These are phyloP conservation scores for Lodderomyces metapsilosis DNA, from an alignment of 1,139 yeast species.

Conservation along the genomic window DNA sequence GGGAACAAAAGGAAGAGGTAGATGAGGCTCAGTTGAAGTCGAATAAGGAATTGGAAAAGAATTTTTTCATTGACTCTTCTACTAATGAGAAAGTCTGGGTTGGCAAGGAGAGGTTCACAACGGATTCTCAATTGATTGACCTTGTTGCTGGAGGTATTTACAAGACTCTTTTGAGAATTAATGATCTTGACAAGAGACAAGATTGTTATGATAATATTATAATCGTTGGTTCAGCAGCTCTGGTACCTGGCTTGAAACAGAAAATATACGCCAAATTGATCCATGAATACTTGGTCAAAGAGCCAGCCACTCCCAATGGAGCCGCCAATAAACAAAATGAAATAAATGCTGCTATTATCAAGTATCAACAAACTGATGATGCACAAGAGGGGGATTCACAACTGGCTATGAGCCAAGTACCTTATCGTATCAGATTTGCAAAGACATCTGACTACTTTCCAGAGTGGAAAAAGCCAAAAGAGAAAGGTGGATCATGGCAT, in stretches of 20 bases:
- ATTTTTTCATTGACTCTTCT: constrained; percentile 59
- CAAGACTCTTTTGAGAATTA: constrained; percentile 51
- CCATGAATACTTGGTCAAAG: constrained; percentile 53
- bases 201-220: constrained; percentile 86
- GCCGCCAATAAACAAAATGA: not conserved
- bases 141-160: constrained; percentile 56
- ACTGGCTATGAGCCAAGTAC: constrained; percentile 58
- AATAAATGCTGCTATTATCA: constrained; percentile 42
- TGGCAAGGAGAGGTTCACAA: constrained; percentile 88
- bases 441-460: constrained; percentile 90
- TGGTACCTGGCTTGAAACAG: constrained; percentile 74
- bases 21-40: constrained; percentile 33
- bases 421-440: constrained; percentile 65
- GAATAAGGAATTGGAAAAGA: constrained; percentile 63
- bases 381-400: constrained; percentile 28
- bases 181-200: constrained; percentile 71
- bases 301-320: constrained; percentile 25
- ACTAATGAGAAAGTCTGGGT: constrained; percentile 56
- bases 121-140: constrained; percentile 59
- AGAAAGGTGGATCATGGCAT: constrained; percentile 60
- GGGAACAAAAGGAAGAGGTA: constrained; percentile 10
- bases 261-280: constrained; percentile 61
- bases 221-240: constrained; percentile 72
- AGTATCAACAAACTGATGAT: constrained; percentile 44
- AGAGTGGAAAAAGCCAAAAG: constrained; percentile 81